Conservation (phyloP, 768 basidiomycete species). For the Ramaria sp. region DNA sequence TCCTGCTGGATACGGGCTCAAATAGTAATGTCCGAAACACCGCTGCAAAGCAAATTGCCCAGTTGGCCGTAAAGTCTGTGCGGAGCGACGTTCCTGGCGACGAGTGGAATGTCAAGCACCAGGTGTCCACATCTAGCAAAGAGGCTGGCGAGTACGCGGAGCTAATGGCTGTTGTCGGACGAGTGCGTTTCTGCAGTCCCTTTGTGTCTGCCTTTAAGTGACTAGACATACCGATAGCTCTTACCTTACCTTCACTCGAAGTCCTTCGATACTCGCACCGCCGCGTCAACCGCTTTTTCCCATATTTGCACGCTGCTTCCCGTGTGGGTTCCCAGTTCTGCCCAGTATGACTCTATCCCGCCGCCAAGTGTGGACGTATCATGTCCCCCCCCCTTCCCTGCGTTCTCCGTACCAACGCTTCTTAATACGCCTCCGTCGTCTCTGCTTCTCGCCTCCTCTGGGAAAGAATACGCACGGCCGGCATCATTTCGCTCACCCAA, state of each 20-base stretch:
- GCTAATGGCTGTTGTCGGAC: slow-evolving; percentile 80
- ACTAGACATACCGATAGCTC: slow-evolving; percentile 38
- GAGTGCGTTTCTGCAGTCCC: slow-evolving; percentile 36
- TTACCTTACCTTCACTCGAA: slow-evolving; percentile 86
- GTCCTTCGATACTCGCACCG: slow-evolving; percentile 84
- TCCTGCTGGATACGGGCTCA: slow-evolving; percentile 91
- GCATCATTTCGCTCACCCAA: slow-evolving; percentile 58
- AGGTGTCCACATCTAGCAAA: slow-evolving; percentile 36
- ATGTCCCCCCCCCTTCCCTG: slow-evolving; percentile 48
- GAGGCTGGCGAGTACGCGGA: slow-evolving; percentile 84
- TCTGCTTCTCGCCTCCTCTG: slow-evolving; percentile 82
- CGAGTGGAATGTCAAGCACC: slow-evolving; percentile 54
- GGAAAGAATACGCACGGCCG: slow-evolving; percentile 81
- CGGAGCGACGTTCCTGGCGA: slow-evolving; percentile 72
- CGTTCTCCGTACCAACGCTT: slow-evolving; percentile 67
- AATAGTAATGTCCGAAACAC: slow-evolving; percentile 82
- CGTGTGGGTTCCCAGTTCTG: slow-evolving; percentile 51
- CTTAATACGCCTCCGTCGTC: slow-evolving; percentile 52
- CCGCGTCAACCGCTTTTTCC: slow-evolving; percentile 80
- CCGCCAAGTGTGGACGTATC: slow-evolving; percentile 20
- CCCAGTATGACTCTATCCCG: slow-evolving; percentile 20
- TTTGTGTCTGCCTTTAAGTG: not conserved
- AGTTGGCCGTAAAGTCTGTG: slow-evolving; percentile 79
- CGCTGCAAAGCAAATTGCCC: slow-evolving; percentile 94
- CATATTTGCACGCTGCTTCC: slow-evolving; percentile 81